Conservation (phyloP, 257 asterid species). For the Primulina tabacum region DNA sequence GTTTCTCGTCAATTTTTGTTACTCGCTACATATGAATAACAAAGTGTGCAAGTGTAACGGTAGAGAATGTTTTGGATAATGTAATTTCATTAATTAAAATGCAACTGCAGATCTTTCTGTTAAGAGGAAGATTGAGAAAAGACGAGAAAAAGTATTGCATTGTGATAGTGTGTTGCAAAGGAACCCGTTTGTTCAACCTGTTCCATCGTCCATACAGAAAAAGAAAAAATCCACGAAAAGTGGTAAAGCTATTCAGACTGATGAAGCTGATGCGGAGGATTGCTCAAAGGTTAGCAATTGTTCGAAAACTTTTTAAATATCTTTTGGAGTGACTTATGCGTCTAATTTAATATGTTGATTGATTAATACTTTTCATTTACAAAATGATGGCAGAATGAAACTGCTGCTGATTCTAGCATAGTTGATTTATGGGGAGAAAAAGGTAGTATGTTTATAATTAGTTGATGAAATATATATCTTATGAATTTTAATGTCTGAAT, state of each 20-base stretch:
- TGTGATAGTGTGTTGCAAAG: conserved; percentile 74
- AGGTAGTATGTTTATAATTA: conserved; percentile 32
- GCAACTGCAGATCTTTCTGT: conserved; percentile 64
- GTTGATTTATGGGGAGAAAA: conserved; percentile 66
- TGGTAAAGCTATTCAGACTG: conserved; percentile 33
- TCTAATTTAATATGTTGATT: conserved; percentile 5
- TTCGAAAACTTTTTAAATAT: too few relatives aligned
- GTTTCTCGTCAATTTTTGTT: too few relatives aligned
- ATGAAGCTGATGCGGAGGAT: conserved; percentile 31
- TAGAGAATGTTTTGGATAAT: conserved; percentile 11
- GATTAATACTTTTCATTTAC: neutral
- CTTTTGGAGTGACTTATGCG: conserved; percentile 14
- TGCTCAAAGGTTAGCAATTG: conserved; percentile 40
- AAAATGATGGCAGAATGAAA: conserved; percentile 41
- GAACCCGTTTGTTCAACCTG: conserved; percentile 66
- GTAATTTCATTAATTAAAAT: conserved; percentile 2
- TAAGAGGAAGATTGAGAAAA: conserved; percentile 82
- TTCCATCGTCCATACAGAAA: conserved; percentile 70
- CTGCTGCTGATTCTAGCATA: conserved; percentile 38
- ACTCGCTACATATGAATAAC: too few relatives aligned
- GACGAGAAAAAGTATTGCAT: conserved; percentile 65
- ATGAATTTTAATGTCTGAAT: conserved; percentile 14
- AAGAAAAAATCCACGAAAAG: conserved; percentile 61
- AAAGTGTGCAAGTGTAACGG: too few relatives aligned
- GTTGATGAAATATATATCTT: neutral